phyloP scores from a whole-genome alignment of 345 rosid species.

The Nephelium lappaceum region DNA sequence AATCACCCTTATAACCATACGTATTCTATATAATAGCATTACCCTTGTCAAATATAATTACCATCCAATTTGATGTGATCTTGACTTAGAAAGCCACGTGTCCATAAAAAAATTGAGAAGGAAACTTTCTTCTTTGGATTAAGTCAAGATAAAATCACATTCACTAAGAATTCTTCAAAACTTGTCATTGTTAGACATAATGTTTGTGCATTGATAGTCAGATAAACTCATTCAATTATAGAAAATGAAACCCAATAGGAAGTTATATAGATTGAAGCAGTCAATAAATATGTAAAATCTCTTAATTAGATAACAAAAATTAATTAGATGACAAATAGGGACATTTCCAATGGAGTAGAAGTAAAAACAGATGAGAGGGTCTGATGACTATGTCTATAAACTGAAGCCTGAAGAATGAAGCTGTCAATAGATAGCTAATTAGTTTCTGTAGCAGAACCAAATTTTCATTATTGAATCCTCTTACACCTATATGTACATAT shows the following conservation, averaged over 20 bases:
- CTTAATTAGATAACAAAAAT: no score
- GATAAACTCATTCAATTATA: not conserved
- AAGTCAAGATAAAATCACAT: not conserved
- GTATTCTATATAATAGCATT: no score
- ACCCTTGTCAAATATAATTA: no score
- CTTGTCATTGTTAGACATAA: not conserved
- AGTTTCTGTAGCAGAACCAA: not conserved
- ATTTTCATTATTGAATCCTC: conserved; percentile 11
- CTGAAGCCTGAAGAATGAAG: not conserved
- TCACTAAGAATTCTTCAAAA: not conserved
- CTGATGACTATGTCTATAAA: not conserved
- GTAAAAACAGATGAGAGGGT: not conserved
- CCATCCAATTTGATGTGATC: not conserved
- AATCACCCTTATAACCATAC: no score
- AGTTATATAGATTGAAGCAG: not conserved
- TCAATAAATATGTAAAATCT: not conserved
- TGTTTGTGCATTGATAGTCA: not conserved
- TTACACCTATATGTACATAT: not conserved
- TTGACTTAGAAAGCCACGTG: not conserved
- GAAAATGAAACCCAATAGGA: not conserved
- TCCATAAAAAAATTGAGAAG: not conserved
- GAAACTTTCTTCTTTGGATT: not conserved
- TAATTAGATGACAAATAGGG: not conserved
- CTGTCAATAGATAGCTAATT: not conserved
- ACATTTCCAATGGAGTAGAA: not conserved